phyloP scores from a whole-genome alignment of 225 moss, liverwort and hornwort species.

The Climacium dendroides region DNA sequence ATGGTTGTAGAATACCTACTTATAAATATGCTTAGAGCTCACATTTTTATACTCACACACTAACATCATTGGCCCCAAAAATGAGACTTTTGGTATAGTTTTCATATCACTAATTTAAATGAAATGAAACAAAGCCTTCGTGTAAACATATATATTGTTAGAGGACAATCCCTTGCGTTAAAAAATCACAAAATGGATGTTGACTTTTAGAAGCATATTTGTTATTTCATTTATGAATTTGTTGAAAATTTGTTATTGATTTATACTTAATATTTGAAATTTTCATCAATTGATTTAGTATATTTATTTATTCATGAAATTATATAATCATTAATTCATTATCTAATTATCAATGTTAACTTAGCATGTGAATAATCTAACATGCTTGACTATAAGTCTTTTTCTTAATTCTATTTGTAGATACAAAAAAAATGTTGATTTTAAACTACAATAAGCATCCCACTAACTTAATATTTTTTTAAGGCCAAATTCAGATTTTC shows the following conservation, averaged over 20 bases:
- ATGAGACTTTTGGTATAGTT: neutral
- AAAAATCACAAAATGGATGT: neutral
- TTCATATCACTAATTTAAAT: neutral
- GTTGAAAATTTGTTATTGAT: neutral
- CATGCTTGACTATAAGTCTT: no score
- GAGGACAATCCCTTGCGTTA: fast-evolving
- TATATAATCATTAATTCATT: no score
- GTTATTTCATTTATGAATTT: neutral
- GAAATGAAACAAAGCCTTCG: neutral
- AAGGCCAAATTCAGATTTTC: fast-evolving
- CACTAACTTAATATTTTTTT: neutral
- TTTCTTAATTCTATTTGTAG: no score
- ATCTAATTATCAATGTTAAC: no score
- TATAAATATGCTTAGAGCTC: no score
- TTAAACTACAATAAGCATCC: neutral
- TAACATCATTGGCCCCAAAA: no score
- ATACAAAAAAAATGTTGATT: neutral
- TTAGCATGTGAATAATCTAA: no score
- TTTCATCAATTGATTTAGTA: neutral
- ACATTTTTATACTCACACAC: no score
- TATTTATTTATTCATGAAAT: neutral
- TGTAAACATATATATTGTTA: fast-evolving
- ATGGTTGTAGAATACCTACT: no score
- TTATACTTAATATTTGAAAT: neutral
- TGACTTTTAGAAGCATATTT: neutral